Conservation (phyloP, 2,329 filamentous ascomycete species). For the Exutisphaerella laricina region DNA sequence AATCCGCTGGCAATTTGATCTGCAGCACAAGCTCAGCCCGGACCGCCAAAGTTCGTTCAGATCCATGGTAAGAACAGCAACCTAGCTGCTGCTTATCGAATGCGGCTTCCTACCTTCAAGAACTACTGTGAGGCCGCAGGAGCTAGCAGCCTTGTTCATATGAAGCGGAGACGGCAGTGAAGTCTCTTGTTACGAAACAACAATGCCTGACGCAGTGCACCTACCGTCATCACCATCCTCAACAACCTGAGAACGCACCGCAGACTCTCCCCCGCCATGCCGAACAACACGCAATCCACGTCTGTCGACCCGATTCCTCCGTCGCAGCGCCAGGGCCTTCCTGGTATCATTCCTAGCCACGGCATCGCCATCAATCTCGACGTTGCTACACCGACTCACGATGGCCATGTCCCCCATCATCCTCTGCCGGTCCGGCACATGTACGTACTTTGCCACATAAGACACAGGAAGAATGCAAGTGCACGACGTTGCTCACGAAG, state of each 20-base stretch:
- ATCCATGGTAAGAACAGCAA: too few species aligned
- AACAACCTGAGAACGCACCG: too few species aligned
- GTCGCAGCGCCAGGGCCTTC: constrained; percentile 15
- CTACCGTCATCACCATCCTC: background rate
- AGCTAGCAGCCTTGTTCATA: background rate
- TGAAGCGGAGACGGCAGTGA: background rate
- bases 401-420: constrained; percentile 28
- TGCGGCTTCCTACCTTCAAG: too few species aligned
- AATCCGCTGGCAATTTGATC: too few species aligned
- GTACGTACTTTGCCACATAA: constrained; percentile 33
- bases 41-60: too few species aligned
- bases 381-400: constrained; percentile 31
- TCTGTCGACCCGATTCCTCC: background rate
- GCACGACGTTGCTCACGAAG: constrained; percentile 22
- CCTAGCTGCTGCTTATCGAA: too few species aligned
- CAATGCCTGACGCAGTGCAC: background rate
- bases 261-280: constrained; percentile 9
- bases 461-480: background rate
- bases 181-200: background rate
- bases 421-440: constrained; percentile 44
- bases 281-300: constrained; percentile 16
- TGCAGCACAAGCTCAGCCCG: too few species aligned
- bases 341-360: constrained; percentile 39
- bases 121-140: constrained; percentile 1
- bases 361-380: constrained; percentile 44